These are phyloP conservation scores for Phytophthora pluvialis DNA, from an alignment of 352 stramenopile genomes.

Conservation along the genomic window DNA sequence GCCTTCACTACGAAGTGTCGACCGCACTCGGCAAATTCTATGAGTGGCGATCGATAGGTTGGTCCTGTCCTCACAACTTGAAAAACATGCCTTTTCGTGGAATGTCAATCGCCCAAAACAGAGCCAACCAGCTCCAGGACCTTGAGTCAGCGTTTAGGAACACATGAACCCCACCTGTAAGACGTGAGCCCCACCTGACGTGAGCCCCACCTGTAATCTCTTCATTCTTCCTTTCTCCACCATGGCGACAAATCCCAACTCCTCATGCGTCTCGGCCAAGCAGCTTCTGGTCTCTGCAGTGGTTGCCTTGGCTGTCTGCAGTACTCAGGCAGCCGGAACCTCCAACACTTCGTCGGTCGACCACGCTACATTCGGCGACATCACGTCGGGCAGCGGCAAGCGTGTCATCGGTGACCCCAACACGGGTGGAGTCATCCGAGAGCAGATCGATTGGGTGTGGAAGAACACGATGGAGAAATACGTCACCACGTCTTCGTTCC, in stretches of 20 bases:
- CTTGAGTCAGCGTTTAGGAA: no score
- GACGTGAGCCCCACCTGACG: no score
- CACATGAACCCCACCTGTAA: no score
- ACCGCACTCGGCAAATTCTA: no score
- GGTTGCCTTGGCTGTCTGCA: not conserved
- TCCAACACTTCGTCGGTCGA: not conserved
- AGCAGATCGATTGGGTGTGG: slow-evolving; percentile 16
- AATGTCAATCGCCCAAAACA: no score
- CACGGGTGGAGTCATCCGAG: not conserved
- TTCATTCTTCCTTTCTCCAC: not conserved
- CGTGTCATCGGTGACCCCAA: slow-evolving; percentile 4
- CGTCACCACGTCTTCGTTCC: not conserved
- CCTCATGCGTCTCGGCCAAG: not conserved
- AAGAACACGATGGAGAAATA: slow-evolving; percentile 11
- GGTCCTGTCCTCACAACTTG: no score
- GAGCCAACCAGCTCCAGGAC: no score
- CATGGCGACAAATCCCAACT: not conserved
- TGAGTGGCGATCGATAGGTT: no score
- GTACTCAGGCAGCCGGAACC: not conserved
- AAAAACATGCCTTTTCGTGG: no score
- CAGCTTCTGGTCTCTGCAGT: not conserved
- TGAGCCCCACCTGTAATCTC: no score
- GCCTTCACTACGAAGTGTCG: no score
- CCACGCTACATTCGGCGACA: slow-evolving; percentile 3
- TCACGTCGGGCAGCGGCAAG: not conserved